Evolutionary conservation across 345 rosid genomes (phyloP), one percentile per base, ranked within the genome.

Genomic region (Eucalyptus melliodora): DNA sequence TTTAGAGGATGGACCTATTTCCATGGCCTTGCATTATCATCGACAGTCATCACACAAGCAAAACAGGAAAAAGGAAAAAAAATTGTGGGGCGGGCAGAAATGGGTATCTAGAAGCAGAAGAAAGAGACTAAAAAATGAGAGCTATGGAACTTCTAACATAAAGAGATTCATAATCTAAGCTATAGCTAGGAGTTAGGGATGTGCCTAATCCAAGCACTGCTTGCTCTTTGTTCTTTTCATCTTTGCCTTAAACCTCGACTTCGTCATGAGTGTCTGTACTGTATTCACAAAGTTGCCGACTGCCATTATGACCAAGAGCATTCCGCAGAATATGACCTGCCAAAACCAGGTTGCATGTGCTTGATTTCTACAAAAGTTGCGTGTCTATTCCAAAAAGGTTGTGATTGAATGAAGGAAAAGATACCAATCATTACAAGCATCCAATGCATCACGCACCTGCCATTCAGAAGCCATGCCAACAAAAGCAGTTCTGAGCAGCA

Each of bases 211-310:
- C 89, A 97, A 92, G 86, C 96, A 97, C 87, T 90, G 95, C 95
- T 93, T 97, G 94, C 96, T 94, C 96, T 96, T 97, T 65, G 94
- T 95, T 93, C 95, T 95, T 93, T 94, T 97, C 98, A 97, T 98
- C 96, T 98, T 97, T 72, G 98, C 99, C 93, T 98, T 97, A 88
- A 98, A 95, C 94, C 97, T 95, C 23, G 99, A 98, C 93, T 97
- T 98, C 10, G 93, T 90, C 96, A 93, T 91, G 45, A 97, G 95
- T 31, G 99, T 98, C 93, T 95, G 93, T 42, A 97, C 95, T 4
- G 99, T 97, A 91, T 96, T 96, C 88, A 91, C 92, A 89, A 98
- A 98, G 95, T 98, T 98, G 83, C 99, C 99, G 26, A 94, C 94
- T 2, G 99, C 99, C 99, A 98, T 98, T 50, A 97, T 91, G 86